Base-by-base conservation (phyloP, 768 basidiomycete species). In the Lentinula edodes region DNA sequence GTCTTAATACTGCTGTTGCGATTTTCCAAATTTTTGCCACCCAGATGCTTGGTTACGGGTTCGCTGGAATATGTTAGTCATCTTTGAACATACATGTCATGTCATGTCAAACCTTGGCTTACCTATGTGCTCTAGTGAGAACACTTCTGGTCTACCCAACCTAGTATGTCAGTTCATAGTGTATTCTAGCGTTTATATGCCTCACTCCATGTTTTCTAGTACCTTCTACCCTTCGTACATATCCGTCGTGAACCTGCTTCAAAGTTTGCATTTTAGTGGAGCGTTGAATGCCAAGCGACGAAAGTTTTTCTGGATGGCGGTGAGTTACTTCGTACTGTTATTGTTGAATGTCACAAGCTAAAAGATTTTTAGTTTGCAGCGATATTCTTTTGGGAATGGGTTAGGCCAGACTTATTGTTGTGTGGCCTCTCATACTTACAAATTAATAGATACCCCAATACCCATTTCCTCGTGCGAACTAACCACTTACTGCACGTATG, bases 1-100 rank as follows among this genome's bases (percentile, higher is more conserved):
- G 68, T 23, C 71, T 83, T 12, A 82, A 82, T 62, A 73, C 77
- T 16, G 82, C 76, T 2, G 76, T 81, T 1, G 82, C 83, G 0
- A 79, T 83, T 36, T 82, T 84, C 69, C 82, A 83, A 61, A 83
- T 81, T 16, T 84, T 83, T 63, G 75, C 82, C 0, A 82, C 80
- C 2, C 74, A 77, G 57, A 73, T 75, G 74, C 64, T 78, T 9
- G 77, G 78, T 56, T 74, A 73, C 58, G 75, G 75, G 4, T 67
- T 76, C 54, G 75, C 75, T 18, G 76, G 76, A 3, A 64, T 76
- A 35, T 62, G 72, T 69, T 50, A 62, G 68, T 43, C 68, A 38
- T 43, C 62, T 2, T 48, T 56, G 5, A 42, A 61, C 36, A 60
- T 66, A 51, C 28, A 28, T 28, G 28, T 52, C 60, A 28, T 28